Evolutionary conservation across 1,139 yeast genomes (phyloP), one percentile per base, ranked within the genome.

Genomic region (Kluyveromyces marxianus): DNA sequence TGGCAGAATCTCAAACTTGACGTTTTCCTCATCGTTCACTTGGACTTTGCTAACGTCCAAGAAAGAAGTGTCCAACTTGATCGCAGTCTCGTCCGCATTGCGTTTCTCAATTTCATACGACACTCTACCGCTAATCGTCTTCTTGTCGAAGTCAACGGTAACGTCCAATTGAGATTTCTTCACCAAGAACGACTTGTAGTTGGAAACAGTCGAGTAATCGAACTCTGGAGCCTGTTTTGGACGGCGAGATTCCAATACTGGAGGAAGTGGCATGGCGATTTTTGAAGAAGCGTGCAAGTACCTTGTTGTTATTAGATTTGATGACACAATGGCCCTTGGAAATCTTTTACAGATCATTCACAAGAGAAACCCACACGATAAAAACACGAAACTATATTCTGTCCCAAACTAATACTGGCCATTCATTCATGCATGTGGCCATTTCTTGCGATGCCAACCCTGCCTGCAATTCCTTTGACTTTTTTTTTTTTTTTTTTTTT

Each of bases 201-300:
- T 85, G 44, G 96, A 87, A 28, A 75, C 68, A 4, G 96, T 85
- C 21, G 92, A 82, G 26, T 85, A 83, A 63, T 87, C 96, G 7
- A 59, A 50, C 55, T 81, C 87, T 1, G 88, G 84, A 2, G 79
- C 72, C 25, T 51, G 55, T 2, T 52, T 52, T 1, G 84, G 84
- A 45, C 63, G 55, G 39, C 51, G 52, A 2, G 50, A 44, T 43
- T 60, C 63, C 10, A 60, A 32, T 27, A 54, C 50, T 4, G 55
- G 54, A 14, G 65, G 56, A 25, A 59, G 46, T 43, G 41, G 47
- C 44, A 34, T 14, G 21, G 21, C 21, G 21, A 14, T 45, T 37
- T 40, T 40, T 32, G 21, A 10, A n/a, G 14, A 32, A 21, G 7
- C 14, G 8, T 32, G 7, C 21, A 10, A 10, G 4, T 7, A 32